Conservation (phyloP, 148 eudicot genomes). For the Rheum nobile region DNA sequence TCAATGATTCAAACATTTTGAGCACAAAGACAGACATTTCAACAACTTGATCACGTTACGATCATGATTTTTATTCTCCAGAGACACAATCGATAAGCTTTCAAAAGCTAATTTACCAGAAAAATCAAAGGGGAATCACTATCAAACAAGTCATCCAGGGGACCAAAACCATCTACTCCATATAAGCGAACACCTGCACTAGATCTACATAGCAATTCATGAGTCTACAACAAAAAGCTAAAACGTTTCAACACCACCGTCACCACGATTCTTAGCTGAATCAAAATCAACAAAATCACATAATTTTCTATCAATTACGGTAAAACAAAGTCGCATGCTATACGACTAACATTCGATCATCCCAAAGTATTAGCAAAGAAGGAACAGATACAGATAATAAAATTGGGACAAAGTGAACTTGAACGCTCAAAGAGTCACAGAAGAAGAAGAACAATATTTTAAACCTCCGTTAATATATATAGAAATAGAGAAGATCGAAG, state of each 20-base stretch:
- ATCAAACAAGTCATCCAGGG: not conserved
- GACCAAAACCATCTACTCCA: no score
- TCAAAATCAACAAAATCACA: not conserved
- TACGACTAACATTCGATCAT: not conserved
- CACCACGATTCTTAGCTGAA: not conserved
- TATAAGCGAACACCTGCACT: not conserved
- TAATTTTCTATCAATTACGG: not conserved
- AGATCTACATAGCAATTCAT: conserved; percentile 7
- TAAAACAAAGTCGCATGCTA: not conserved
- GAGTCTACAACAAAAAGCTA: not conserved
- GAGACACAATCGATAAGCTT: not conserved
- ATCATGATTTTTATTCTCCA: not conserved
- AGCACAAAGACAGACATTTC: not conserved
- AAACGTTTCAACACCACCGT: not conserved
- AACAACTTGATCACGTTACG: not conserved
- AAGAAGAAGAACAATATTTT: not conserved
- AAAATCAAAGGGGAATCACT: not conserved
- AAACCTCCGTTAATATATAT: not conserved
- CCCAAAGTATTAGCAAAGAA: not conserved
- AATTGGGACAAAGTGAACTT: not conserved
- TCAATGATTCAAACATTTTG: not conserved
- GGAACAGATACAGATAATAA: not conserved
- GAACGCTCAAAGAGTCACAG: not conserved
- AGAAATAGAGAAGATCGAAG: not conserved
- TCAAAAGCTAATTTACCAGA: not conserved